A percentile compares a stretch with the other conserved stretches of the same genome.
Evolutionary conservation across 441 rosid genomes (phyloP).

Genomic region (Arabidopsis lyrata): DNA sequence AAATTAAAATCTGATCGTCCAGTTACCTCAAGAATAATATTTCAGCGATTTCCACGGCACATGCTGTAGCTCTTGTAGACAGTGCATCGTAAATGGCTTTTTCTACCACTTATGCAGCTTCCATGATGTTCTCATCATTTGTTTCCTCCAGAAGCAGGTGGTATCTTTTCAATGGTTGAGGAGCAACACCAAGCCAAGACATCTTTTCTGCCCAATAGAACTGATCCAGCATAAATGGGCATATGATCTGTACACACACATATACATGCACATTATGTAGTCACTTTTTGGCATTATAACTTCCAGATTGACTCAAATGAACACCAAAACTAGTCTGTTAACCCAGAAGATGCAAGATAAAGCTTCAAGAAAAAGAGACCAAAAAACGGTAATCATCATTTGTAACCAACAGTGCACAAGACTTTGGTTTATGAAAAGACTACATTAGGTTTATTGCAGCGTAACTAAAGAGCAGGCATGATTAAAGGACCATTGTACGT

Average conservation of each 20-base stretch:
- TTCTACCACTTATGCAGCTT: conserved; percentile 61
- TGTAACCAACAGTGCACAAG: too few relatives aligned
- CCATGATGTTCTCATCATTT: conserved; percentile 49
- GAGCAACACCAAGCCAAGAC: conserved; percentile 94
- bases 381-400: too few relatives aligned
- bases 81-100: conserved; percentile 62
- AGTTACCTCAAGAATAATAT: conserved; percentile 73
- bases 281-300: conserved; percentile 1
- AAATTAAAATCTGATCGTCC: background rate
- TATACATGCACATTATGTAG: background rate
- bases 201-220: conserved; percentile 97
- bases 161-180: conserved; percentile 72
- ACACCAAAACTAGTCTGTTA: too few relatives aligned
- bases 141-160: conserved; percentile 58
- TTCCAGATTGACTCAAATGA: too few relatives aligned
- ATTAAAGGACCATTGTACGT: too few relatives aligned
- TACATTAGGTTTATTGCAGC: too few relatives aligned
- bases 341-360: too few relatives aligned
- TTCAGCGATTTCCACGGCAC: conserved; percentile 61
- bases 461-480: too few relatives aligned
- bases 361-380: too few relatives aligned
- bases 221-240: conserved; percentile 92
- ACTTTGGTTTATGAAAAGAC: too few relatives aligned
- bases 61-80: conserved; percentile 57
- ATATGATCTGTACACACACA: conserved; percentile 60